A percentile compares a stretch with the other conserved stretches of the same genome.
Evolutionary conservation across 306 rosid species (phyloP).

Genomic region (Glycine tomentella): DNA sequence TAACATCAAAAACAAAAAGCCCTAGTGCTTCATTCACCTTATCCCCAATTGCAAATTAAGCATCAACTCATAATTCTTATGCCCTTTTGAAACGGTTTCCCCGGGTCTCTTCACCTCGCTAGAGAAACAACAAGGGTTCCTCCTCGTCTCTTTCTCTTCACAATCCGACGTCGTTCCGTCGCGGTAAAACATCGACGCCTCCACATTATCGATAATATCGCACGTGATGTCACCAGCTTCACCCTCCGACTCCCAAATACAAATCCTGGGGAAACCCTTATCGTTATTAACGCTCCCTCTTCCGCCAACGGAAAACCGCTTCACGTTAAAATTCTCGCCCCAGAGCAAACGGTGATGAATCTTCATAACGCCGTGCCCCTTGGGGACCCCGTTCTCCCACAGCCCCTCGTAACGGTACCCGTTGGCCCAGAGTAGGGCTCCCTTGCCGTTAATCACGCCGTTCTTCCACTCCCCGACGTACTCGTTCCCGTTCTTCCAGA

Average conservation of each 20-base stretch:
- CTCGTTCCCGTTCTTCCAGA: constrained; percentile 86
- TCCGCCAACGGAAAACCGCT: constrained; percentile 78
- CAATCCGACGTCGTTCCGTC: constrained; percentile 61
- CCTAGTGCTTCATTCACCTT: constrained; percentile 52
- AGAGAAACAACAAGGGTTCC: constrained; percentile 68
- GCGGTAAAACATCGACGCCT: constrained; percentile 89
- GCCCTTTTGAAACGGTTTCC: constrained; percentile 79
- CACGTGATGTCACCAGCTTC: constrained; percentile 98
- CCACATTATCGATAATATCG: constrained; percentile 93
- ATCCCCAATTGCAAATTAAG: constrained; percentile 95
- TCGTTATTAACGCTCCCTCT: constrained; percentile 70
- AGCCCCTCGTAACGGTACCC: constrained; percentile 86
- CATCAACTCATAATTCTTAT: constrained; percentile 94
- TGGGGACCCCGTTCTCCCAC: constrained; percentile 91
- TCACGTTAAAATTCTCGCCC: constrained; percentile 65
- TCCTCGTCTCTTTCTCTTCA: constrained; percentile 60
- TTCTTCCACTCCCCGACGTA: constrained; percentile 88
- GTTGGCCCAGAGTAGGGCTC: constrained; percentile 77
- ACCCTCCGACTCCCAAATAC: constrained; percentile 99
- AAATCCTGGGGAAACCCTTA: constrained; percentile 88
- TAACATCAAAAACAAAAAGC: not conserved
- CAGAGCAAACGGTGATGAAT: constrained; percentile 36
- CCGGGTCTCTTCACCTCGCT: constrained; percentile 89
- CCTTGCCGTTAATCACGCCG: constrained; percentile 86
- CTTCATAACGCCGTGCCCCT: constrained; percentile 62